Evolutionary conservation across 2,329 filamentous ascomycete genomes (phyloP).

Genomic region (Aureobasidium vineae): DNA sequence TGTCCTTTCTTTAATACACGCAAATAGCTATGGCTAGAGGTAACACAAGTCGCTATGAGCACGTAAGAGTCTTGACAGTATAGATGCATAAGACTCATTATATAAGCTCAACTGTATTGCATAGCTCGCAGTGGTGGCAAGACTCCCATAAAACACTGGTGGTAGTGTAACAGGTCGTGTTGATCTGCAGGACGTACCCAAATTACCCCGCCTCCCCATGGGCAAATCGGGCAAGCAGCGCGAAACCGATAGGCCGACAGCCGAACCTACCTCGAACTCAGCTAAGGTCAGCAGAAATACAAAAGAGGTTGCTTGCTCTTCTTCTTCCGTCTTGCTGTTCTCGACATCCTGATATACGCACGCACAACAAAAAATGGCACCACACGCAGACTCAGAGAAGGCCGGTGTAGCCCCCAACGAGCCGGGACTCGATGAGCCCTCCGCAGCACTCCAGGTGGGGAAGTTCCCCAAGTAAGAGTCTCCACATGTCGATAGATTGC

Average conservation of each 20-base stretch:
- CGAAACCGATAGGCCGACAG: conserved; percentile 26
- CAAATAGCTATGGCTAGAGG: too few species aligned
- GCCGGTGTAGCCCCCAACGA: conserved; percentile 26
- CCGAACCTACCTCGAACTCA: conserved; percentile 12
- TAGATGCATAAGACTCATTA: too few species aligned
- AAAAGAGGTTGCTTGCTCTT: not conserved
- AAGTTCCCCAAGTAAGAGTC: conserved; percentile 26
- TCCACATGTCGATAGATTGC: not conserved
- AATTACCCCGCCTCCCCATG: conserved; percentile 16
- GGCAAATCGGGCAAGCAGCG: conserved; percentile 12
- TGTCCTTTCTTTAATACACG: too few species aligned
- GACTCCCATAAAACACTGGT: too few species aligned
- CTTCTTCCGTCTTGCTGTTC: not conserved
- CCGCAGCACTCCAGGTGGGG: conserved; percentile 23
- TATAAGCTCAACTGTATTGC: too few species aligned
- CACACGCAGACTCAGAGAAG: conserved; percentile 28
- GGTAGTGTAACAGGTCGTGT: not conserved
- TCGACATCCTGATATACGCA: not conserved
- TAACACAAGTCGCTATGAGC: too few species aligned
- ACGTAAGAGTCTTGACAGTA: too few species aligned
- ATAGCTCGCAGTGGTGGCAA: too few species aligned
- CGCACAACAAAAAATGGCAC: conserved; percentile 23
- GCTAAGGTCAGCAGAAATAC: not conserved
- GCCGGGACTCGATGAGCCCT: conserved; percentile 27
- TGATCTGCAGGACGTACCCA: conserved; percentile 13